Conservation (phyloP, 495 filamentous ascomycete genomes). For the Entonaema liquescens region DNA sequence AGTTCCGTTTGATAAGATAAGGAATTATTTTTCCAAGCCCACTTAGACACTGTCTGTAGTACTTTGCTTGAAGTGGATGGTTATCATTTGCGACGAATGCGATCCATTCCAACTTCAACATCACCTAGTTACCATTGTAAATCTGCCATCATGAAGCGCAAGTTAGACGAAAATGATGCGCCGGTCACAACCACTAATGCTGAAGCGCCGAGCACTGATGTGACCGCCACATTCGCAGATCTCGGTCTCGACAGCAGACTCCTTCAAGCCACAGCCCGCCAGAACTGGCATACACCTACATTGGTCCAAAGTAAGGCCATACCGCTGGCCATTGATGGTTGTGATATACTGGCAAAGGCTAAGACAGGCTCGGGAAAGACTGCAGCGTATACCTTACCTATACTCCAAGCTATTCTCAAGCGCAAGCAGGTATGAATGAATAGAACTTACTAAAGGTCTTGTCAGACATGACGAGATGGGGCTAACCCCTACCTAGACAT, state of each 20-base stretch:
- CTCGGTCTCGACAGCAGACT: slow-evolving; percentile 84
- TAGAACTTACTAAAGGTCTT: not conserved
- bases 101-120: not conserved
- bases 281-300: slow-evolving; percentile 85
- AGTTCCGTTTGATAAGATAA: slow-evolving; percentile 38
- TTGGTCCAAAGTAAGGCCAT: slow-evolving; percentile 87
- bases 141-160: slow-evolving; percentile 59
- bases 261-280: slow-evolving; percentile 83
- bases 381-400: slow-evolving; percentile 92
- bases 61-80: not conserved
- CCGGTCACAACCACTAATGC: slow-evolving; percentile 43
- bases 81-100: not conserved
- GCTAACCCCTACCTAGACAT: slow-evolving; percentile 41
- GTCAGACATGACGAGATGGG: not conserved
- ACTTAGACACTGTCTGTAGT: not conserved
- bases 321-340: slow-evolving; percentile 87
- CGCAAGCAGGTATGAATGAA: slow-evolving; percentile 68
- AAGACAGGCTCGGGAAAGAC: slow-evolving; percentile 97
- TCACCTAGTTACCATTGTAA: not conserved
- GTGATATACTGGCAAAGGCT: slow-evolving; percentile 88
- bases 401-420: slow-evolving; percentile 81
- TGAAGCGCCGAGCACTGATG: slow-evolving; percentile 15
- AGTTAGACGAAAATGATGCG: slow-evolving; percentile 61
- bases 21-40: slow-evolving; percentile 32
- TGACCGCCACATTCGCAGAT: slow-evolving; percentile 57